Conservation (phyloP, 23 red algal species). For the Gracilariopsis chorda region DNA sequence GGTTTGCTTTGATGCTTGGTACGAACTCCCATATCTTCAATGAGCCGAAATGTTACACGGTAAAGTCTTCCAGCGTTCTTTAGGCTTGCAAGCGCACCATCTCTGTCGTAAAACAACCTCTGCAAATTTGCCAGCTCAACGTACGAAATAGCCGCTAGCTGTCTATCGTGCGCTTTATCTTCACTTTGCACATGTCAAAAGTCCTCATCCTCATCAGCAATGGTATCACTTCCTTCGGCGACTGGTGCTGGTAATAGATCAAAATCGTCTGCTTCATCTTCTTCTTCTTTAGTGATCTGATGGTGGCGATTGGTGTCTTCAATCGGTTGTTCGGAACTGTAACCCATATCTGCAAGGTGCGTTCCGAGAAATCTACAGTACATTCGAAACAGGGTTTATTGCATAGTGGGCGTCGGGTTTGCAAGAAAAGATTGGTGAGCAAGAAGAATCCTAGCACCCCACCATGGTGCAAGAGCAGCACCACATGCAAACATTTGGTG, state of each 20-base stretch:
- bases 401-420: conserved; percentile 21
- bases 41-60: conserved; percentile 11
- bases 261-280: neutral
- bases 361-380: conserved; percentile 46
- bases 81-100: conserved; percentile 58
- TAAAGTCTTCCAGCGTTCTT: conserved; percentile 2
- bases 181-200: conserved; percentile 5
- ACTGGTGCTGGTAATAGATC: conserved; percentile 15
- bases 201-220: conserved; percentile 36
- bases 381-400: conserved; percentile 6
- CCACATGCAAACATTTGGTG: conserved; percentile 3
- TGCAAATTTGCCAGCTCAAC: conserved; percentile 38
- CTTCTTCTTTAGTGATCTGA: neutral
- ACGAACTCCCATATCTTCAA: conserved; percentile 68
- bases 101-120: conserved; percentile 44
- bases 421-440: conserved; percentile 37
- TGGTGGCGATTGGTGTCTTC: neutral
- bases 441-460: conserved; percentile 45
- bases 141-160: conserved; percentile 11
- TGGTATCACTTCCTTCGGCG: neutral
- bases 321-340: neutral
- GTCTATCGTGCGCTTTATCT: neutral
- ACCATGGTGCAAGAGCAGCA: conserved; percentile 31
- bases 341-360: conserved; percentile 2
- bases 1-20: conserved; percentile 80